phyloP scores from a whole-genome alignment of 73 alveolate genomes.

The Durusdinium trenchii region DNA sequence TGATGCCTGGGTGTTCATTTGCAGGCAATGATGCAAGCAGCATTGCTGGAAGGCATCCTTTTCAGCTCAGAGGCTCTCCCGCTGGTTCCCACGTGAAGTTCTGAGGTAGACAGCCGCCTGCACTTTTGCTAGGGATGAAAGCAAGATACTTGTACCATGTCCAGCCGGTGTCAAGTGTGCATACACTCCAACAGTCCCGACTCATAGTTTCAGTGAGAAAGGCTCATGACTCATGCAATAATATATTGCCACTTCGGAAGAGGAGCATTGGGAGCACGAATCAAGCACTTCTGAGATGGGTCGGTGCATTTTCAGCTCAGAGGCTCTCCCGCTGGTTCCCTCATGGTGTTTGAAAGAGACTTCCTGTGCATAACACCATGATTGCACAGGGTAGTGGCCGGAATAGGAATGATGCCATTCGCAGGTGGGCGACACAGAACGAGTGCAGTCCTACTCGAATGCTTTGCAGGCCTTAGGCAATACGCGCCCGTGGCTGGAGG shows the following conservation, averaged over 20 bases:
- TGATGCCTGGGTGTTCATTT: no score
- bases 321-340: background rate
- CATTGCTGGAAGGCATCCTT: conserved; percentile 39
- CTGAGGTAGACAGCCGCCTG: background rate
- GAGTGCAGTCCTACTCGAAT: background rate
- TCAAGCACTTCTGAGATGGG: background rate
- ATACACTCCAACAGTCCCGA: background rate
- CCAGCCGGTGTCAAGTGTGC: background rate
- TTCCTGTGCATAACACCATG: background rate
- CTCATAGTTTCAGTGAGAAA: background rate
- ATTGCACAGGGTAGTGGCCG: background rate
- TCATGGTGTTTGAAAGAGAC: background rate
- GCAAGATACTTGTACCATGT: background rate
- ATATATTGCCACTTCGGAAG: no score
- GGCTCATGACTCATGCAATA: background rate
- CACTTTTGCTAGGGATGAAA: background rate
- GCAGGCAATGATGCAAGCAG: conserved; percentile 56
- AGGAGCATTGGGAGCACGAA: no score
- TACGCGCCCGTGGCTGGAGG: background rate
- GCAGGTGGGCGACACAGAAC: conserved; percentile 45
- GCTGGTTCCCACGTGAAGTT: background rate
- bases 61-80: conserved; percentile 27
- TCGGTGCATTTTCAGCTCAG: background rate
- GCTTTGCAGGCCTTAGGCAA: conserved; percentile 31
- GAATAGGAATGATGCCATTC: background rate